These are phyloP conservation scores for Volvox africanus DNA, from an alignment of 139 green algal species.

Conservation along the genomic window DNA sequence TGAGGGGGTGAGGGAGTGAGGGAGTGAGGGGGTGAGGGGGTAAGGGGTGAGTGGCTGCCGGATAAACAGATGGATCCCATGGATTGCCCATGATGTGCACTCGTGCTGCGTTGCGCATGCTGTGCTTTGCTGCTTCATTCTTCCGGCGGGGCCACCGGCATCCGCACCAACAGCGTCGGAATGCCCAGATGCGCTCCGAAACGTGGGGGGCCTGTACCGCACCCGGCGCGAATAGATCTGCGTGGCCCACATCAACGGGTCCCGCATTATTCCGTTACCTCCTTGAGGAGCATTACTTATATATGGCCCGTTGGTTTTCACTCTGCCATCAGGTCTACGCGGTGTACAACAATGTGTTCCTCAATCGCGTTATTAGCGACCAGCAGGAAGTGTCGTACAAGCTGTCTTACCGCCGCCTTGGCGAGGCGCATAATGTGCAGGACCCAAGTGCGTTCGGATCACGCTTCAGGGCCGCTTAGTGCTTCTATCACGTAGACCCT, in stretches of 20 bases:
- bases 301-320: no score
- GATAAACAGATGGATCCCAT: not conserved
- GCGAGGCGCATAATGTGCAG: not conserved
- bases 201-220: no score
- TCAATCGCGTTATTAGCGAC: not conserved
- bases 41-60: not conserved
- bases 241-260: no score
- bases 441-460: not conserved
- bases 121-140: not conserved
- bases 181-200: no score
- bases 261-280: no score
- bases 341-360: constrained; percentile 5
- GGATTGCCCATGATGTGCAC: not conserved
- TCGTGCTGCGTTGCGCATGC: not conserved
- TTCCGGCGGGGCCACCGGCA: not conserved
- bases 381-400: not conserved
- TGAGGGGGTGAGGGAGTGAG: no score
- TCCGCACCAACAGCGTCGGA: no score
- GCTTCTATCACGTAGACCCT: no score
- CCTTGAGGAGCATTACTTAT: no score
- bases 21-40: no score
- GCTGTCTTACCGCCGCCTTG: not conserved
- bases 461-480: no score
- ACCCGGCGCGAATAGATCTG: no score
- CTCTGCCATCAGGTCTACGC: not conserved